A percentile compares a stretch with the other conserved stretches of the same genome.
These are phyloP conservation scores for Erigeron canadensis DNA, from an alignment of 129 eudicot genomes.

Conservation along the genomic window DNA sequence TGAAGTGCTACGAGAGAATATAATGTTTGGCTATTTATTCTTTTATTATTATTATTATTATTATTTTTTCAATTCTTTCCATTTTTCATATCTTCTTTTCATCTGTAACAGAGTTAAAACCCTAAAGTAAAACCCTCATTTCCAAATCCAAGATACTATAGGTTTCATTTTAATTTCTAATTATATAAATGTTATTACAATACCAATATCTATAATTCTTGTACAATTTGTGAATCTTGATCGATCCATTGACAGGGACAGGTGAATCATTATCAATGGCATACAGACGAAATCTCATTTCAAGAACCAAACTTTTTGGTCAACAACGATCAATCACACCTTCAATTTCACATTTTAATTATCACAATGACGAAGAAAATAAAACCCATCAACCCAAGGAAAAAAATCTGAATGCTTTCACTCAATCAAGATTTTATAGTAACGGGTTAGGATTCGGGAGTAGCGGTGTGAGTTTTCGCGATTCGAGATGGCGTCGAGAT, in stretches of 20 bases:
- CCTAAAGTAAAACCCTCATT: too few relatives aligned
- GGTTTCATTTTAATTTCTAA: too few relatives aligned
- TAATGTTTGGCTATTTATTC: too few relatives aligned
- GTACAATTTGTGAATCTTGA: slow-evolving; percentile 14
- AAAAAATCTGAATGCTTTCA: slow-evolving; percentile 7
- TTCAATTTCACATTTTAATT: slow-evolving; percentile 35
- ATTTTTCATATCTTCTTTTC: too few relatives aligned
- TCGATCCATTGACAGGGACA: background rate
- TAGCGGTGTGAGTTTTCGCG: slow-evolving; percentile 28
- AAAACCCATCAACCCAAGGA: slow-evolving; percentile 19
- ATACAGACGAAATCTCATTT: slow-evolving; percentile 53
- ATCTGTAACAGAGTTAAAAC: too few relatives aligned
- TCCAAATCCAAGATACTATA: too few relatives aligned
- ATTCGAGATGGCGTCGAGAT: slow-evolving; percentile 34
- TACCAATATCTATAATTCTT: background rate
- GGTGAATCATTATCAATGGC: slow-evolving; percentile 46
- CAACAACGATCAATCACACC: slow-evolving; percentile 39
- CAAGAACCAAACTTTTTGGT: slow-evolving; percentile 42
- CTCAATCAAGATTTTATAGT: slow-evolving; percentile 34
- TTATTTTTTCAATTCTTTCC: too few relatives aligned
- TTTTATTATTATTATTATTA: too few relatives aligned
- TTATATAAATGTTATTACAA: background rate
- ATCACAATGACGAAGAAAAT: slow-evolving; percentile 34
- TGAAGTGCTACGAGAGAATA: too few relatives aligned
- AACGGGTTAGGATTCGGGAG: slow-evolving; percentile 27